Conservation (phyloP, 306 rosid genomes). For the Oemleria cerasiformis region DNA sequence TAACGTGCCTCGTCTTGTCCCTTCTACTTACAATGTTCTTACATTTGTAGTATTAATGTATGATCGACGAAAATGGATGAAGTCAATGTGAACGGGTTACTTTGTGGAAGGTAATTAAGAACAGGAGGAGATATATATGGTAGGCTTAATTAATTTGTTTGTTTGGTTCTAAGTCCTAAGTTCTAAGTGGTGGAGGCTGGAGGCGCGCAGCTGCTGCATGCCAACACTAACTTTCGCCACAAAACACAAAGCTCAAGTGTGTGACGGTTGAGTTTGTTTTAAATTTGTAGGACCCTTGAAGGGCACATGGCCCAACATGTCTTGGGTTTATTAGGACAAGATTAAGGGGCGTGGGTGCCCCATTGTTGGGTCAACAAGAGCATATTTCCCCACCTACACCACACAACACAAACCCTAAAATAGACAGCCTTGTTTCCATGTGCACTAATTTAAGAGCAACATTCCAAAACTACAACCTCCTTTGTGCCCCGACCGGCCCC, state of each 20-base stretch:
- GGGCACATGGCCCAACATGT: constrained; percentile 69
- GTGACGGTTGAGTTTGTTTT: constrained; percentile 40
- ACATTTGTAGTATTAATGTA: neutral
- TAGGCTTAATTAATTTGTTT: neutral
- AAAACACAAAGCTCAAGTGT: neutral
- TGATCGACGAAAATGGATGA: neutral
- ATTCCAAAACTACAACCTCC: constrained; percentile 87
- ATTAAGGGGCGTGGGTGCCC: constrained; percentile 74
- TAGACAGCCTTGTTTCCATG: constrained; percentile 98
- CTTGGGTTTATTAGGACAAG: constrained; percentile 76
- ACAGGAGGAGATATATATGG: neutral
- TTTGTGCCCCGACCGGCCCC: constrained; percentile 35
- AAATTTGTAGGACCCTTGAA: constrained; percentile 58
- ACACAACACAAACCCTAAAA: constrained; percentile 55
- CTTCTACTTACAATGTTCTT: neutral
- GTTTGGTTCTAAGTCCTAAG: neutral
- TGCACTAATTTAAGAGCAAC: constrained; percentile 89
- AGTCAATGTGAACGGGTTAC: neutral
- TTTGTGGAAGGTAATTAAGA: too few species aligned
- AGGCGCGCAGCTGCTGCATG: neutral
- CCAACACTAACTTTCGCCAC: neutral
- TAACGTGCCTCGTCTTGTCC: neutral
- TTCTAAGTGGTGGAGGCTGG: neutral
- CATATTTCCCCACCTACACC: constrained; percentile 88
- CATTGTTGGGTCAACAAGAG: constrained; percentile 82